Evolutionary conservation across 2,329 filamentous ascomycete species (phyloP).

Genomic region (Nigrospora sphaerica): DNA sequence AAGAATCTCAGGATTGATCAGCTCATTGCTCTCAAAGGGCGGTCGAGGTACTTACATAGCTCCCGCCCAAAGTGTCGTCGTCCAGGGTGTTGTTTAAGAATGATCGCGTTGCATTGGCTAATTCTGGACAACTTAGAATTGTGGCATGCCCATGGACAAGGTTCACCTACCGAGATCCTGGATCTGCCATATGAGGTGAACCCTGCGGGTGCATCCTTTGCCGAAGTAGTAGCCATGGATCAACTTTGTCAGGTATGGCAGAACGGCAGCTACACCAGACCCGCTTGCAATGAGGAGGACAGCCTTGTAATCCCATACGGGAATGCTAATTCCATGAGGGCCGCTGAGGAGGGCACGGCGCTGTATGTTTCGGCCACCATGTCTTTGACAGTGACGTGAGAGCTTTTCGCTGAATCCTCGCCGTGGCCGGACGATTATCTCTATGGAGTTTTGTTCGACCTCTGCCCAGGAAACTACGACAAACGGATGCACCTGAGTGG

Average conservation of each 20-base stretch:
- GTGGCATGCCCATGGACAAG: not conserved
- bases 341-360: not conserved
- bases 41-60: not conserved
- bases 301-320: conserved; percentile 1
- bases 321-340: not conserved
- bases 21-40: not conserved
- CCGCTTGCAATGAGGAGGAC: conserved; percentile 1
- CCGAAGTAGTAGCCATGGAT: not conserved
- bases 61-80: not conserved
- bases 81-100: not conserved
- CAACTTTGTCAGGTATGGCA: conserved; percentile 1
- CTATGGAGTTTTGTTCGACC: not conserved
- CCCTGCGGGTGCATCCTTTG: not conserved
- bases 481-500: not conserved
- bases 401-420: not conserved
- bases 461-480: conserved; percentile 1
- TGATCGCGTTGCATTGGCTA: not conserved
- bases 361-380: not conserved
- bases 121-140: not conserved
- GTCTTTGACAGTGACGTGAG: not conserved
- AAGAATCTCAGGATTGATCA: not conserved
- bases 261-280: not conserved
- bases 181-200: not conserved
- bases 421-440: conserved; percentile 1
- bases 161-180: not conserved